Evolutionary conservation across 208 protist species (phyloP).

Genomic region (Trypanosoma conorhini): DNA sequence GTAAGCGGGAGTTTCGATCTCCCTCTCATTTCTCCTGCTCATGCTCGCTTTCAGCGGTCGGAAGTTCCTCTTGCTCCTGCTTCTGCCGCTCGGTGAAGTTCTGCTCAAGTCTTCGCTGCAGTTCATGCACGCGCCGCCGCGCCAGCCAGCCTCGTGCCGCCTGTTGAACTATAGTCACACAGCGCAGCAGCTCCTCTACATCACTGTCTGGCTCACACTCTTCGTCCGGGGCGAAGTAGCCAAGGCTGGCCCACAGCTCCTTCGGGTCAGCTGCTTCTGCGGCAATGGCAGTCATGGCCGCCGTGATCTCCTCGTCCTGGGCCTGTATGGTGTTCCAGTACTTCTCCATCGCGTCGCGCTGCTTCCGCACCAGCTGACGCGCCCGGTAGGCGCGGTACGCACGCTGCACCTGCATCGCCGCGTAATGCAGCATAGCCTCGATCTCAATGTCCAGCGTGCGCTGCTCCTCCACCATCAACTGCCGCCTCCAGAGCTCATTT

Average conservation of each 20-base stretch:
- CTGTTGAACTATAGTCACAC: constrained; percentile 12
- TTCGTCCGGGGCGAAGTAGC: constrained; percentile 13
- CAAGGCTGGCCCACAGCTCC: constrained; percentile 21
- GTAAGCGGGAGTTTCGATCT: no score
- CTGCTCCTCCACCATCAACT: not conserved
- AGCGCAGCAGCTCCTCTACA: constrained; percentile 8
- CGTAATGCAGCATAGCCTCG: constrained; percentile 1
- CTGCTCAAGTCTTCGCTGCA: constrained; percentile 4
- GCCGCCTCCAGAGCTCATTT: constrained; percentile 6
- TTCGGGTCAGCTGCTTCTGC: not conserved
- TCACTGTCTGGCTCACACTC: not conserved
- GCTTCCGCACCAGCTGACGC: constrained; percentile 4
- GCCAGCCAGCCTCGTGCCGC: constrained; percentile 12
- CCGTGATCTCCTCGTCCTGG: constrained; percentile 28
- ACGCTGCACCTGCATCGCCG: constrained; percentile 30
- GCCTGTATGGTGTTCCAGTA: constrained; percentile 28
- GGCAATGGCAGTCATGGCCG: constrained; percentile 24
- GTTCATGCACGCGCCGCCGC: constrained; percentile 6
- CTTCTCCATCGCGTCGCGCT: constrained; percentile 20
- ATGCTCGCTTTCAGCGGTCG: not conserved
- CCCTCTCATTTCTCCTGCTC: not conserved
- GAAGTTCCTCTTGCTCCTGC: constrained; percentile 14
- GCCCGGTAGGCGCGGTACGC: constrained; percentile 23
- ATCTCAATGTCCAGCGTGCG: not conserved
- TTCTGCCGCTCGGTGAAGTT: not conserved